A percentile compares a stretch with the other conserved stretches of the same genome.
phyloP scores from a whole-genome alignment of 768 basidiomycete species.

The Serpula lacrymans region DNA sequence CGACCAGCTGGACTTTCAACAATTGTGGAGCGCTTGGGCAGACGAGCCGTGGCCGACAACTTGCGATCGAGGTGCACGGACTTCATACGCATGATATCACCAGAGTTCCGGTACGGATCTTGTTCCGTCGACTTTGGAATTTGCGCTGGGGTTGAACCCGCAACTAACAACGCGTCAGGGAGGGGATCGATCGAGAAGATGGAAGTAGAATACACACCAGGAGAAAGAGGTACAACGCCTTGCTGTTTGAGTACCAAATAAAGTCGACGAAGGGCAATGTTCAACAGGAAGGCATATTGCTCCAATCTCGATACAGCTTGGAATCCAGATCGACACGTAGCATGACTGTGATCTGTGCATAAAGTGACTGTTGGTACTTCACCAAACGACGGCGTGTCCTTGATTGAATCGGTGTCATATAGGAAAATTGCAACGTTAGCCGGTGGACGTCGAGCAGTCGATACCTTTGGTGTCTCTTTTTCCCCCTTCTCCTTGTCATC shows the following conservation, averaged over 20 bases:
- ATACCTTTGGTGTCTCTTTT: constrained; percentile 53
- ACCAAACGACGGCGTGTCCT: constrained; percentile 68
- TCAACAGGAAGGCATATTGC: constrained; percentile 95
- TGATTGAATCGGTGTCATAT: constrained; percentile 67
- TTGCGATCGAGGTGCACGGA: constrained; percentile 94
- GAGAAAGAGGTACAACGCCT: constrained; percentile 83
- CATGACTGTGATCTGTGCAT: constrained; percentile 75
- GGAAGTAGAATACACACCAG: constrained; percentile 44
- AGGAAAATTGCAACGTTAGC: constrained; percentile 79
- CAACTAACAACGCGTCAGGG: constrained; percentile 15
- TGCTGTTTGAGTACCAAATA: constrained; percentile 85
- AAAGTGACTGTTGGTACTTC: constrained; percentile 69
- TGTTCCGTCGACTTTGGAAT: constrained; percentile 37
- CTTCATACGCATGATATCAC: constrained; percentile 92
- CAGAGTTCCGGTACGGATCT: constrained; percentile 83
- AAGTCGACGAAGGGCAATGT: constrained; percentile 89
- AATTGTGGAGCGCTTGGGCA: constrained; percentile 92
- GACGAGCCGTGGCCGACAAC: constrained; percentile 85
- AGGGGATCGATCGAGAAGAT: constrained; percentile 5
- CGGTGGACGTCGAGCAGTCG: constrained; percentile 68
- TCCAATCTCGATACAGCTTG: constrained; percentile 91
- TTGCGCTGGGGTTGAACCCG: constrained; percentile 29
- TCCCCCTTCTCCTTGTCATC: constrained; percentile 48
- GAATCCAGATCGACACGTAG: constrained; percentile 71
- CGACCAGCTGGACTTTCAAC: constrained; percentile 92